Base-by-base conservation (phyloP, 176 grass and related monocot species). In the Ensete ventricosum region DNA sequence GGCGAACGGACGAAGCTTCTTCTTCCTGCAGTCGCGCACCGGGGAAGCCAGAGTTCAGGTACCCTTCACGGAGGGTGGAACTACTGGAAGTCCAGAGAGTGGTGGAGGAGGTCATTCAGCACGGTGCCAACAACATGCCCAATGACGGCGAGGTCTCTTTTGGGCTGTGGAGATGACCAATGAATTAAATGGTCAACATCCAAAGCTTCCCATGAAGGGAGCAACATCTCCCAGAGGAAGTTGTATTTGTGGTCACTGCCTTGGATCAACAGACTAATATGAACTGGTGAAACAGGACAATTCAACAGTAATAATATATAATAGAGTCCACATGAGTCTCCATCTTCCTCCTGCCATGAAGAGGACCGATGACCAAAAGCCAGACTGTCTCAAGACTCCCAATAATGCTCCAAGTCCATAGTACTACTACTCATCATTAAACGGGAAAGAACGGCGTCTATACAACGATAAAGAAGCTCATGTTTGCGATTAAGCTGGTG, bases 61-160 rank as follows among this genome's bases (percentile, higher is more conserved):
- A 64, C 16, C 75, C 75, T 19, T 77, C 75, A 16, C 43, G 59
- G 9, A 53, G 75, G 12, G n/a, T 65, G 23, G 75, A 77, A 14
- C 59, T 77, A 9, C 29, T 77, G 57, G 75, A 77, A 65, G 58
- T 77, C 16, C 58, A 77, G 27, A 77, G 62, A 66, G 62, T 29
- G 59, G 62, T 54, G n/a, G 49, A 29, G 14, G 75, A 77, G 62
- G 66, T 66, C 43, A 77, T 77, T 65, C 75, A 67, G 50, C 22
- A 66, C 19, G 75, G 75, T 65, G 59, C 17, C 9, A 75, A 34
- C 54, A 55, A 19, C 14, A 77, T 64, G 75, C 49, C 20, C 27
- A 9, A 16, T 65, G 59, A 77, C 10, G 62, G 73, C 0, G 73
- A 63, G 55, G 11, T 51, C 19, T 63, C 73, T 50, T 63, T 63